Percentiles rank a stretch among this genome's conserved stretches.
phyloP scores from a whole-genome alignment of 1,139 yeast species.

The Candida pseudoviswanathii region DNA sequence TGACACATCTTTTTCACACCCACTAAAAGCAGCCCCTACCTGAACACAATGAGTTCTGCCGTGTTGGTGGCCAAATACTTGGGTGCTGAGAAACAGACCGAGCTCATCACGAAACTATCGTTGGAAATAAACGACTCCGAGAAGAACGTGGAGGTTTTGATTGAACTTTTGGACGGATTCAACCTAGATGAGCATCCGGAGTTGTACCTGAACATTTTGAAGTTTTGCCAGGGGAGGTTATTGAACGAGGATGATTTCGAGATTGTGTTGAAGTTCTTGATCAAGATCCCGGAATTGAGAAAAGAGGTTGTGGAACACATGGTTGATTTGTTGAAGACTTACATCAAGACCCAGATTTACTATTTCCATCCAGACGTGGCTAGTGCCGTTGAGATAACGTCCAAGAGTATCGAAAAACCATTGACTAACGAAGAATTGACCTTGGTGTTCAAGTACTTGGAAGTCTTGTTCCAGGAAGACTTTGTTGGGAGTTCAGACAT shows the following conservation, averaged over 20 bases:
- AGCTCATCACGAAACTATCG: conserved; percentile 27
- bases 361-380: conserved; percentile 9
- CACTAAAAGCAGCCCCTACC: neutral
- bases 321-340: conserved; percentile 9
- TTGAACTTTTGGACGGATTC: conserved; percentile 36
- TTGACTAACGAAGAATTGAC: conserved; percentile 7
- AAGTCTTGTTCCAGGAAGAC: conserved; percentile 17
- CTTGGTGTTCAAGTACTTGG: conserved; percentile 19
- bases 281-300: conserved; percentile 23
- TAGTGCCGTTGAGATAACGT: conserved; percentile 5
- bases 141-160: conserved; percentile 28
- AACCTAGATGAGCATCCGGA: conserved; percentile 22
- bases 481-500: conserved; percentile 12
- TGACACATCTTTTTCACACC: conserved; percentile 2
- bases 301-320: conserved; percentile 19
- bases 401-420: neutral
- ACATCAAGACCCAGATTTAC: conserved; percentile 11
- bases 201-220: conserved; percentile 24
- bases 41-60: conserved; percentile 18
- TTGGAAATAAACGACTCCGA: conserved; percentile 18
- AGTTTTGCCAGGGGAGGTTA: conserved; percentile 19
- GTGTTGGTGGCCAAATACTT: conserved; percentile 33
- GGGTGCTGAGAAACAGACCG: conserved; percentile 26
- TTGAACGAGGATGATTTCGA: conserved; percentile 12
- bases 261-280: conserved; percentile 20